These are phyloP conservation scores for Xanthoconium separans DNA, from an alignment of 1,284 basidiomycete genomes.

Conservation along the genomic window DNA sequence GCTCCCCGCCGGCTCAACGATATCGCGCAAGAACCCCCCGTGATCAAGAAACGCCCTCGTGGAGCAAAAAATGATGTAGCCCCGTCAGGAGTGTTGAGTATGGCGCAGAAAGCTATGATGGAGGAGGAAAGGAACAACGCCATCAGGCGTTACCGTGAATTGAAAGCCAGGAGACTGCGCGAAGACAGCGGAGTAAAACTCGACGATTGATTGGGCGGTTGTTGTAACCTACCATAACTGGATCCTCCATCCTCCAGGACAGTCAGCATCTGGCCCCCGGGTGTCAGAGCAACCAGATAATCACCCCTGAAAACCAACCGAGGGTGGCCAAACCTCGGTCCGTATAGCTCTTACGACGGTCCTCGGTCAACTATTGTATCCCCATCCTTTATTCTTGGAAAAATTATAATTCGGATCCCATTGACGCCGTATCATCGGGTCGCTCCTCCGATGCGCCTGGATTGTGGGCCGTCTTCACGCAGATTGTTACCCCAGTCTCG, in stretches of 20 bases:
- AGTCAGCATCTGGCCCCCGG: neutral
- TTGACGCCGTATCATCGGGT: neutral
- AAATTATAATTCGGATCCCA: neutral
- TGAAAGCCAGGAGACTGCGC: slow-evolving; percentile 50
- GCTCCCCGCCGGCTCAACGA: slow-evolving; percentile 67
- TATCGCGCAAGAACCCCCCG: slow-evolving; percentile 65
- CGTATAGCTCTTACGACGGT: neutral
- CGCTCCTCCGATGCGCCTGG: slow-evolving; percentile 5
- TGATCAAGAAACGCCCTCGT: slow-evolving; percentile 43
- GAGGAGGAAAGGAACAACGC: slow-evolving; percentile 69
- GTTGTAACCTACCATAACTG: slow-evolving; percentile 8
- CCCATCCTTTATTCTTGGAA: slow-evolving; percentile 6
- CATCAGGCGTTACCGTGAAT: slow-evolving; percentile 62
- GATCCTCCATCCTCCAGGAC: neutral
- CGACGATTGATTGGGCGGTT: slow-evolving; percentile 6
- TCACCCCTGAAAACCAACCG: slow-evolving; percentile 1
- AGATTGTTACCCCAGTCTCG: neutral
- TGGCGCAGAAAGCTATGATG: slow-evolving; percentile 74
- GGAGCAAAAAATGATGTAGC: slow-evolving; percentile 34
- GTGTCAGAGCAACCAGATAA: slow-evolving; percentile 1
- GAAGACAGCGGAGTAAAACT: slow-evolving; percentile 11
- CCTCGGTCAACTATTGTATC: slow-evolving; percentile 8
- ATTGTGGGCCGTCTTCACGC: neutral
- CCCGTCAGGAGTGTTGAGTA: slow-evolving; percentile 53
- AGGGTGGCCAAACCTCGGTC: neutral